phyloP scores from a whole-genome alignment of 306 rosid genomes.

The Pyrus pyrifolia region DNA sequence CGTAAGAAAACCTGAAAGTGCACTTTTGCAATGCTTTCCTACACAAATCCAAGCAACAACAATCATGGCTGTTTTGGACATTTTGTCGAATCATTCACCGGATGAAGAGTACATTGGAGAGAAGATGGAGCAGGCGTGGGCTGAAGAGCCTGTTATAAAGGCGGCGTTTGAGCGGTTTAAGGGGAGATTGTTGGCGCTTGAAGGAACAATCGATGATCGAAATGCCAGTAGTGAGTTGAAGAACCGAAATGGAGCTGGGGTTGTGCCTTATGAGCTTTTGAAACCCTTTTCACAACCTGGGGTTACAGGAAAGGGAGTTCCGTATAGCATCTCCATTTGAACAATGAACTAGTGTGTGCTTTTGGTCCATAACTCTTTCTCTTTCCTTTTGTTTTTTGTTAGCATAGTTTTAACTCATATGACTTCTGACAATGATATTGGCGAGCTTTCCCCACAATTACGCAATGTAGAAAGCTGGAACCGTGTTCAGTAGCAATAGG shows the following conservation, averaged over 20 bases:
- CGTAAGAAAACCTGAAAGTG: constrained; percentile 39
- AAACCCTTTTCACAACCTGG: constrained; percentile 75
- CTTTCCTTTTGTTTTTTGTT: background rate
- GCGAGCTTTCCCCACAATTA: background rate
- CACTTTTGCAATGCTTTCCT: constrained; percentile 53
- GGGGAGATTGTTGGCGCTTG: constrained; percentile 41
- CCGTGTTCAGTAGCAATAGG: background rate
- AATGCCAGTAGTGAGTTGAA: constrained; percentile 33
- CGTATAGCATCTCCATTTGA: constrained; percentile 73
- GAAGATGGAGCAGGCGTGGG: constrained; percentile 57
- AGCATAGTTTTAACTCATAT: background rate
- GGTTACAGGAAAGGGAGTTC: constrained; percentile 68
- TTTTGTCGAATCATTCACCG: constrained; percentile 67
- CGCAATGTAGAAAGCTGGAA: background rate
- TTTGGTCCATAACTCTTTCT: background rate
- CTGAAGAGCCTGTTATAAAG: constrained; percentile 40
- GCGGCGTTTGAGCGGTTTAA: constrained; percentile 54
- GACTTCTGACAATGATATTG: too few species aligned
- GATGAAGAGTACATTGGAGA: constrained; percentile 80
- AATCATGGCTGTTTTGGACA: constrained; percentile 55
- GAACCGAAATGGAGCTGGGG: constrained; percentile 77
- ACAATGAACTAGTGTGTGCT: background rate
- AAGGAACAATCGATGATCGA: constrained; percentile 46
- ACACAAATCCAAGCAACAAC: constrained; percentile 60
- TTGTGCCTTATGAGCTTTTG: constrained; percentile 63